These are phyloP conservation scores for Talaromyces adpressus DNA, from an alignment of 495 filamentous ascomycete species.

Conservation along the genomic window DNA sequence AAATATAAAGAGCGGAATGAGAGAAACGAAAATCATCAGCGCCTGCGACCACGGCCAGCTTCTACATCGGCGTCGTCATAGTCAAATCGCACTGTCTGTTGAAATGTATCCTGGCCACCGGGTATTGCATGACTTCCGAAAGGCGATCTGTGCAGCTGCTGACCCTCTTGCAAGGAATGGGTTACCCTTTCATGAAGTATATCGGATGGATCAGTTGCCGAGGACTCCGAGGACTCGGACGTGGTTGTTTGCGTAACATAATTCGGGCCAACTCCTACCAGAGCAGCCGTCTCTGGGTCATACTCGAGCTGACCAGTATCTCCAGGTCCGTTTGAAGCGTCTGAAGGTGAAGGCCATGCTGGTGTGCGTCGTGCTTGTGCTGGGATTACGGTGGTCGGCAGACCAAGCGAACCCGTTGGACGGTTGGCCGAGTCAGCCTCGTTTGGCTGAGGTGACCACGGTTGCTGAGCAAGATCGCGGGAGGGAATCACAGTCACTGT, in stretches of 20 bases:
- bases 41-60: not conserved
- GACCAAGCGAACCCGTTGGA: not conserved
- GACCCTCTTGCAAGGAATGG: not conserved
- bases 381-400: slow-evolving; percentile 33
- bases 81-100: not conserved
- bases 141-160: not conserved
- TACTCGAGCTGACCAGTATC: slow-evolving; percentile 30
- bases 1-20: not conserved
- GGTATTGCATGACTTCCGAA: not conserved
- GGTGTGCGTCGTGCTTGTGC: slow-evolving; percentile 30
- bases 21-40: not conserved
- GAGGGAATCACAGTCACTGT: slow-evolving; percentile 66
- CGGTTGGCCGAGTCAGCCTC: slow-evolving; percentile 10
- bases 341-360: slow-evolving; percentile 32
- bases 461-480: slow-evolving; percentile 44
- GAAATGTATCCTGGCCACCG: not conserved
- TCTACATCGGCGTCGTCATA: slow-evolving; percentile 1
- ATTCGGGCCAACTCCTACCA: slow-evolving; percentile 21
- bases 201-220: not conserved
- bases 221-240: not conserved
- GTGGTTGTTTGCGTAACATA: not conserved
- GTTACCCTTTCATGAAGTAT: not conserved
- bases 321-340: slow-evolving; percentile 16
- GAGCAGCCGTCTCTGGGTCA: slow-evolving; percentile 38
- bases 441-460: slow-evolving; percentile 33